Evolutionary conservation across 176 grass and related monocot species (phyloP), one percentile per base, ranked within the genome.

Genomic region (Raddia distichophylla): DNA sequence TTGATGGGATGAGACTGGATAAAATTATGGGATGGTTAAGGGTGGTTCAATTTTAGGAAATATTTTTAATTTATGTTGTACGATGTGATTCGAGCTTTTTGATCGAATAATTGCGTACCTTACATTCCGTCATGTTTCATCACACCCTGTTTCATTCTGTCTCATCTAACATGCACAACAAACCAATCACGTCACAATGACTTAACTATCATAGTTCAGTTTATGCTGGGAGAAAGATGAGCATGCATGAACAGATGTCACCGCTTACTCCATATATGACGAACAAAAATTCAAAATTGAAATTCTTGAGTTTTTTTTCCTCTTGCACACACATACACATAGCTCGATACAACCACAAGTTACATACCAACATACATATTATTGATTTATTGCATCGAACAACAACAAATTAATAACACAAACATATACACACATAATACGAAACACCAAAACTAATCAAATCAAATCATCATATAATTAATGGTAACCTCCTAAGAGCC

Each of bases 371-470:
- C 37, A 60, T 73, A 42, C 74, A 20, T 75, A 91, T 80, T 35
- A 17, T 79, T 80, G 40, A 50, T 55, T 91, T 91, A 91, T 87
- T 91, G 59, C 82, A 85, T 15, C 73, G 69, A 71, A 75, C 67
- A 82, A 43, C 64, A 87, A 64, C 74, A 58, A 82, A 82, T 82
- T 72, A 82, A 76, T 84, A 73, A 17, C 59, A 76, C 68, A 64
- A 82, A 78, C 76, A 75, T 91, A 87, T 70, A 86, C 46, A 80
- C 37, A 59, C 75, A 63, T 58, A 8, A 44, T 59, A 22, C 37
- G 10, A 47, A 63, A 83, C 76, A 76, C 54, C 84, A 89, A 89
- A 89, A 77, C 83, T 74, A 86, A 34, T 45, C 50, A 79, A 75
- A 81, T 81, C 61, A 52, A 10, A 33, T 59, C 15, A 33, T 59